These are phyloP conservation scores for Aspergillus fischeri DNA, from an alignment of 2,329 filamentous ascomycete genomes.

Conservation along the genomic window DNA sequence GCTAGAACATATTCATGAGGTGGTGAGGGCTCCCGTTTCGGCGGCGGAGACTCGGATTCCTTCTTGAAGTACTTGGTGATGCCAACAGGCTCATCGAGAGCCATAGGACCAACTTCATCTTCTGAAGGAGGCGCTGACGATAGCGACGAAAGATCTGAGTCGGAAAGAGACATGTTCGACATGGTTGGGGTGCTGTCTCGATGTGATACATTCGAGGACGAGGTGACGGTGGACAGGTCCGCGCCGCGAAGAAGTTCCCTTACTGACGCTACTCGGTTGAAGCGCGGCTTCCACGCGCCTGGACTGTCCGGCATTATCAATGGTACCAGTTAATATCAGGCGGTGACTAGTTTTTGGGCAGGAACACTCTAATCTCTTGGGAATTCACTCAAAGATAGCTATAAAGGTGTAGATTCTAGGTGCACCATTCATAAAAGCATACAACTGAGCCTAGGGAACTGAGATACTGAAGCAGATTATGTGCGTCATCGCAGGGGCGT, in stretches of 20 bases:
- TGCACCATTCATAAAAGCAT: background rate
- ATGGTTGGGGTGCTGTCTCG: conserved; percentile 26
- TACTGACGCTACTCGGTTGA: conserved; percentile 24
- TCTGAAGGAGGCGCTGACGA: conserved; percentile 58
- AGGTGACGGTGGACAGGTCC: conserved; percentile 19
- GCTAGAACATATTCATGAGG: conserved; percentile 85
- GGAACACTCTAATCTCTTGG: conserved; percentile 5
- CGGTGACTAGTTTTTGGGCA: conserved; percentile 17
- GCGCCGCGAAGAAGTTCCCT: conserved; percentile 21
- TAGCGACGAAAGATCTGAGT: conserved; percentile 55
- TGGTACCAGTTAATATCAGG: conserved; percentile 18
- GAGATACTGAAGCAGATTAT: background rate
- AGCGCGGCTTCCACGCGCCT: conserved; percentile 33
- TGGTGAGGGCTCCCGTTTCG: conserved; percentile 80
- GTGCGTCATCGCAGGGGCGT: background rate
- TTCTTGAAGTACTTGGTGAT: conserved; percentile 49
- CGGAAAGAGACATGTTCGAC: conserved; percentile 46
- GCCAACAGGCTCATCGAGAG: conserved; percentile 38
- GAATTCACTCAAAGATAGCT: background rate
- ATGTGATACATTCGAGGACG: conserved; percentile 22
- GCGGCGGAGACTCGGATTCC: conserved; percentile 55
- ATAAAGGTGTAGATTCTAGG: background rate
- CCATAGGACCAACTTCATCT: conserved; percentile 48
- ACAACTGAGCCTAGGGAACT: background rate
- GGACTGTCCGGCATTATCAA: conserved; percentile 21